Evolutionary conservation across 345 rosid genomes (phyloP), one percentile per base, ranked within the genome.

Genomic region (Dipteronia sinensis): DNA sequence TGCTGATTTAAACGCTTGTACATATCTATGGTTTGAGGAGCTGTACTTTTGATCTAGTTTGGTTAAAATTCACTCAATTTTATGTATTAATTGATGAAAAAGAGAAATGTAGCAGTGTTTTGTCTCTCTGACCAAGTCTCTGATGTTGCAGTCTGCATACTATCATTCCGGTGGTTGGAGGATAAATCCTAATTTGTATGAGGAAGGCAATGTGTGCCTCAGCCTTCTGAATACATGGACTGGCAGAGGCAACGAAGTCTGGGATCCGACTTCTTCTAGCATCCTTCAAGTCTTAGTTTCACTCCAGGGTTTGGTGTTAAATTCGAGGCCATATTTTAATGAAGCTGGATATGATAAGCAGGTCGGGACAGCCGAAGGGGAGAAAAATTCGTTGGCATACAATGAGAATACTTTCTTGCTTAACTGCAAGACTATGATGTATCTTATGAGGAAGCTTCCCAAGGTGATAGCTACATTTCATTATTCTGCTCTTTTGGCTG

Each of bases 151-250:
- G 98, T 88, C 92, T n/a, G 98, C 96, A 47, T 84, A 94, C 78
- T 94, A 94, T 81, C 97, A 93, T 86, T 97, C 99, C 70, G 98
- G 99, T 76, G 98, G 99, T 76, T 97, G 98, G 98, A 88, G 97
- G 76, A 83, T 94, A 83, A 97, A 97, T 79, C 99, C 99, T 0
- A 97, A 97, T 88, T 75, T 94, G 75, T 94, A 94, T 1, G 99
- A 93, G 85, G 98, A 90, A 84, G 98, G 99, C 63, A 97, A 93
- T 85, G 97, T 97, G 77, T 97, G 98, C 89, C 98, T 97, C 77
- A 97, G 98, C 90, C 98, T 97, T 78, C 83, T 97, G 58, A 97
- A 93, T 82, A 97, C 99, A 51, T 97, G 99, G 99, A 85, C 94
- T 56, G 98, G 99, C 75, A 88, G 88, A 83, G 98, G 97, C 83